Evolutionary conservation across 2,329 filamentous ascomycete genomes (phyloP).

Genomic region (Macrophomina phaseolina): DNA sequence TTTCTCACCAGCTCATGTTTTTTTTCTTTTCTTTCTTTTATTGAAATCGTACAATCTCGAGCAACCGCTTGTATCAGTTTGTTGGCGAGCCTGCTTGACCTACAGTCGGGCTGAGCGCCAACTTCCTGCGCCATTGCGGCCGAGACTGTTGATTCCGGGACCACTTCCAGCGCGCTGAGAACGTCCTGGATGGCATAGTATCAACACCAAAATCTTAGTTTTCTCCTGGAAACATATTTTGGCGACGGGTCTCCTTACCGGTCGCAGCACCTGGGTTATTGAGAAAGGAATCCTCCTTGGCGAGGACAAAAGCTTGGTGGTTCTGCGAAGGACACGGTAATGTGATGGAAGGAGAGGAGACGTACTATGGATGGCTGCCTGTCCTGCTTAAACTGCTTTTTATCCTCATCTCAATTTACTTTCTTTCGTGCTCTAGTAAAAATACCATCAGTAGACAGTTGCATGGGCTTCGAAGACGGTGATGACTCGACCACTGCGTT

Average conservation of each 20-base stretch:
- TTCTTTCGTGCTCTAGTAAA: conserved; percentile 4
- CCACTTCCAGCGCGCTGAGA: not conserved
- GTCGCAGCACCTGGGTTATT: not conserved
- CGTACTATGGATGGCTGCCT: conserved; percentile 13
- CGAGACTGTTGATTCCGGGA: not conserved
- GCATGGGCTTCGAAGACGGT: not conserved
- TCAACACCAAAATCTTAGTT: conserved; percentile 22
- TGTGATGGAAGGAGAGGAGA: conserved; percentile 21
- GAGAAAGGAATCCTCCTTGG: not conserved
- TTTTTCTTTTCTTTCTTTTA: conserved; percentile 16
- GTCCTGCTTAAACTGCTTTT: conserved; percentile 15
- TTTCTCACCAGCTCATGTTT: conserved; percentile 16
- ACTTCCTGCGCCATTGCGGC: not conserved
- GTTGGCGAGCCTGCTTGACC: not conserved
- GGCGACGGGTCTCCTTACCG: not conserved
- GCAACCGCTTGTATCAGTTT: not conserved
- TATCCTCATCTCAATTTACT: conserved; percentile 10
- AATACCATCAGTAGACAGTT: not conserved
- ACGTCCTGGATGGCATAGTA: conserved; percentile 16
- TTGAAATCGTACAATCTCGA: conserved; percentile 21
- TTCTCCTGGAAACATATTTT: conserved; percentile 24
- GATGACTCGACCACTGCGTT: not conserved
- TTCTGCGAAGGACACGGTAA: conserved; percentile 24
- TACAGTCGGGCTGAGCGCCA: not conserved
- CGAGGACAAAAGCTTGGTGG: not conserved